These are phyloP conservation scores for Aschersonia sp. DNA, from an alignment of 2,329 filamentous ascomycete species.

Conservation along the genomic window DNA sequence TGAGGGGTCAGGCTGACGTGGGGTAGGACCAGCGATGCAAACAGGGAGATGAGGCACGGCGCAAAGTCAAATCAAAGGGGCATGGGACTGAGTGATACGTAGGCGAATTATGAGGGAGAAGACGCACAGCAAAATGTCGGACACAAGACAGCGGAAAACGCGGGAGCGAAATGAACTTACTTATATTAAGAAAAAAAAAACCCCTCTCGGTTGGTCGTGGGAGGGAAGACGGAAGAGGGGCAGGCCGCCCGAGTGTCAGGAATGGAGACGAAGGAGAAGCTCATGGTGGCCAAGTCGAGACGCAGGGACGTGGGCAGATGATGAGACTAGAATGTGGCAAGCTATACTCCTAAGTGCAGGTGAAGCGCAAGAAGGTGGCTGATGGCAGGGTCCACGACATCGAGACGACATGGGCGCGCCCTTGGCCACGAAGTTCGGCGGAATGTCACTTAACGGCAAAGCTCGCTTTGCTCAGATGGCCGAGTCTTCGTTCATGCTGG, in stretches of 20 bases:
- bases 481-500: no score
- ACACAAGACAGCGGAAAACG: not conserved
- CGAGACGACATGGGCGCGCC: not conserved
- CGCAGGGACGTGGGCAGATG: slow-evolving; percentile 1
- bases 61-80: slow-evolving; percentile 1
- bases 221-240: not conserved
- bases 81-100: slow-evolving; percentile 1
- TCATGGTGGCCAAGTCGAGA: not conserved
- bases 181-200: no score
- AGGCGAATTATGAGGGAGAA: not conserved
- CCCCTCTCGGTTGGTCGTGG: no score
- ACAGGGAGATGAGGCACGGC: not conserved
- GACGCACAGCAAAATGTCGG: not conserved
- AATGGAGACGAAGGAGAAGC: not conserved
- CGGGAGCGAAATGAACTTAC: no score
- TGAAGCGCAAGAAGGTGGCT: slow-evolving; percentile 4
- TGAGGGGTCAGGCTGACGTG: not conserved
- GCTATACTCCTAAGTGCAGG: slow-evolving; percentile 11
- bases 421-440: not conserved
- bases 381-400: slow-evolving; percentile 1
- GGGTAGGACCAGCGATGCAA: not conserved
- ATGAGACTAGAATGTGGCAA: slow-evolving; percentile 2
- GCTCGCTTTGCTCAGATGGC: not conserved
- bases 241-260: not conserved
- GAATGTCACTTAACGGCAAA: slow-evolving; percentile 6